Conservation (phyloP, 768 basidiomycete species). For the Tricholoma flavovirens region DNA sequence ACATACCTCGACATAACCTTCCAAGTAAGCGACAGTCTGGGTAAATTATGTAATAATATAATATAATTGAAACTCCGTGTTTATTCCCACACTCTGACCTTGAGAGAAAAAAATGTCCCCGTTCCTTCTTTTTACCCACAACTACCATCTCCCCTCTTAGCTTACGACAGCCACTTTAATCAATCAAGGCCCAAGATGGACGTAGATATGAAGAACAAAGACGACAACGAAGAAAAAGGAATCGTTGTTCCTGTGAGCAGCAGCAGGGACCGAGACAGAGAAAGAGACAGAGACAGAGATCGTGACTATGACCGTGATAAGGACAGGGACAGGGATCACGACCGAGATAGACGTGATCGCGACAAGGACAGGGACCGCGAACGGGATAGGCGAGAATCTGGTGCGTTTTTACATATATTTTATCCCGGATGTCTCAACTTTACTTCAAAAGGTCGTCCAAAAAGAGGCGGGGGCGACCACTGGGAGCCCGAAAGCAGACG, state of each 20-base stretch:
- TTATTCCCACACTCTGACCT: constrained; percentile 4
- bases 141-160: background rate
- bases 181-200: constrained; percentile 44
- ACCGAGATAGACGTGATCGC: constrained; percentile 31
- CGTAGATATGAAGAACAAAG: constrained; percentile 77
- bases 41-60: background rate
- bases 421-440: background rate
- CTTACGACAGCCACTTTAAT: background rate
- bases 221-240: constrained; percentile 63
- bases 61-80: constrained; percentile 1
- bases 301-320: constrained; percentile 32
- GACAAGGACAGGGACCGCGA: constrained; percentile 46
- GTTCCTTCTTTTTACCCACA: background rate
- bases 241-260: constrained; percentile 32
- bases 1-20: no score
- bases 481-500: constrained; percentile 77
- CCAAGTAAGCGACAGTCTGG: no score
- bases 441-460: constrained; percentile 26
- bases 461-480: constrained; percentile 59
- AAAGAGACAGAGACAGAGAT: constrained; percentile 39
- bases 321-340: constrained; percentile 32
- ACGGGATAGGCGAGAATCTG: constrained; percentile 50
- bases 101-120: constrained; percentile 3
- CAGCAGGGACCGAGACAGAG: constrained; percentile 40
- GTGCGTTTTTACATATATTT: constrained; percentile 27